Base-by-base conservation (phyloP, 495 filamentous ascomycete species). In the Schizothecium vesticola region DNA sequence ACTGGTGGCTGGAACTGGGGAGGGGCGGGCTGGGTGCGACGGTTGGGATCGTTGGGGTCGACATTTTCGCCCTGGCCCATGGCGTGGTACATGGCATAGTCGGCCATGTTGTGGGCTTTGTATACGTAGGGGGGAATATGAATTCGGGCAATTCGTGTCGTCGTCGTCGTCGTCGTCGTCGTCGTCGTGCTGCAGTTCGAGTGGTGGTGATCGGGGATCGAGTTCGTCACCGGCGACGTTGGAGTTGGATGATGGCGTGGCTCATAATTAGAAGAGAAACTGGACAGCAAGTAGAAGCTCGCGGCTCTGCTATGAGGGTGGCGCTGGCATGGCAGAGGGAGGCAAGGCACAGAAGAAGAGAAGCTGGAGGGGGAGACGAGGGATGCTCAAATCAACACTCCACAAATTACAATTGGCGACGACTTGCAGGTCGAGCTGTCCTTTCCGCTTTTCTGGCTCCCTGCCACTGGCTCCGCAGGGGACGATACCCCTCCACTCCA, bases 71-170 rank as follows among this genome's bases (percentile, higher is more conserved):
- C 84, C 76, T 87, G 83, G 59, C 87, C 91, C 67, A 90, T 83
- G 77, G 89, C 81, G 75, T 93, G 89, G 80, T 92, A 94, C 85
- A 90, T 89, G 72, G 85, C 78, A 80, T 88, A 90, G 74, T 94
- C 90, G 71, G 90, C 86, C 91, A 94, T 92, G 19, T 13, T 36
- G 55, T 11, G 16, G 24, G 9, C 16, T 60, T 3, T 6, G 13
- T 51, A 13, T 33, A 13, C 10, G 43, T 2, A 56, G 3, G 3
- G 22, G 16, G 61, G 6, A n/a, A 9, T 64, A n/a, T 3, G n/a
- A 26, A 29, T 23, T 43, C 13, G 31, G 21, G 61, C 31, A 13
- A 43, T 22, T 24, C 25, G 59, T 12, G 59, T 10, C 2, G 1
- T 51, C 43, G 43, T 51, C 43, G 19, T 51, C 36, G 36, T 43